Conservation (phyloP, 805 yeast species). For the Myxozyma monticola region DNA sequence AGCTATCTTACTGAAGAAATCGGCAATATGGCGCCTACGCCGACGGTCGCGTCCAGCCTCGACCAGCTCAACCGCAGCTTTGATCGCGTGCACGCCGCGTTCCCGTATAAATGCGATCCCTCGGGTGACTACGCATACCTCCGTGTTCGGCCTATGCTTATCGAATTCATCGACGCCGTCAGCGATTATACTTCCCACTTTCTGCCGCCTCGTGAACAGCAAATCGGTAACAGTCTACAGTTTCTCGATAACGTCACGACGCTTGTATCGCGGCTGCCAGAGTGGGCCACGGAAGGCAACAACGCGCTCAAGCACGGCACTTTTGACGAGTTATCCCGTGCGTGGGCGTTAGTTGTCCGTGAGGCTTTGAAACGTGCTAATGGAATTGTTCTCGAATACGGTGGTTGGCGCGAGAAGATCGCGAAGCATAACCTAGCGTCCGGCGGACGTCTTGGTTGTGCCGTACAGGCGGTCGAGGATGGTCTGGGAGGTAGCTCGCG, state of each 20-base stretch:
- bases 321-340: conserved; percentile 59
- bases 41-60: conserved; percentile 55
- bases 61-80: conserved; percentile 51
- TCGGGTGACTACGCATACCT: conserved; percentile 74
- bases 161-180: conserved; percentile 67
- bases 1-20: conserved; percentile 63
- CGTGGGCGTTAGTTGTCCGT: conserved; percentile 54
- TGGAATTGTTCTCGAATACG: conserved; percentile 43
- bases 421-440: conserved; percentile 49
- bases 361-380: conserved; percentile 41
- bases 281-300: conserved; percentile 52
- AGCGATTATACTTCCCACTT: conserved; percentile 73
- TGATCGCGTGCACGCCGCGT: conserved; percentile 44
- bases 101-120: conserved; percentile 77
- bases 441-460: conserved; percentile 45
- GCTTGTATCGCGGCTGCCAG: conserved; percentile 64
- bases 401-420: conserved; percentile 46
- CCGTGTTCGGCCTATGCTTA: conserved; percentile 65
- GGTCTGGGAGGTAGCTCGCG: conserved; percentile 23
- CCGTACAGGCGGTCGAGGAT: conserved; percentile 40
- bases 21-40: conserved; percentile 53
- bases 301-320: conserved; percentile 50
- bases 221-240: conserved; percentile 54
- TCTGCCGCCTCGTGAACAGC: conserved; percentile 67
- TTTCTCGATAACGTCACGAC: conserved; percentile 64